Base-by-base conservation (phyloP, 306 rosid genomes). In the Acacia melanoxylon region DNA sequence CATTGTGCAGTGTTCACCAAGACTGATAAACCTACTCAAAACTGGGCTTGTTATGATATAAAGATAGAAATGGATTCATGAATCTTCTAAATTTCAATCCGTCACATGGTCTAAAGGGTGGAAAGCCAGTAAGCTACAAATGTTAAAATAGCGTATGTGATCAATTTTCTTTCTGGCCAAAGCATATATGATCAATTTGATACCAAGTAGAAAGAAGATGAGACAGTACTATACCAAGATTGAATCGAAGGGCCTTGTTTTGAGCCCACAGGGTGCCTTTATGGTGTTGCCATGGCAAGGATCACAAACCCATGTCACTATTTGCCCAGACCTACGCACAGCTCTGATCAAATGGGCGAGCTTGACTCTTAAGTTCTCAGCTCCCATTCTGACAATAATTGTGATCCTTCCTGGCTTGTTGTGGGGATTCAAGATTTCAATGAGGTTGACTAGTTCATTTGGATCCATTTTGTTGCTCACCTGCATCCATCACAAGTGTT, bases 381-480 rank as follows among this genome's bases (percentile, higher is more conserved):
- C 97, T 77, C 97, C 94, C 92, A 92, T 92, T 82, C 97, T 88
- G 27, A 77, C 83, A 68, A 92, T 90, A 66, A 90, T 75, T 41
- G 94, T 90, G 27, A 92, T 88, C 81, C 92, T 90, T 83, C 97
- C 91, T 40, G 94, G 87, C 83, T 92, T 92, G 91, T 92, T 92
- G 22, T 76, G 25, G 17, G 94, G 92, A 42, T 92, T 92, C 84
- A 92, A 75, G 87, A 92, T 90, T 58, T 92, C 92, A 46, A 90
- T 83, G 77, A 92, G 89, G 41, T 89, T 92, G 37, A 92, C 92
- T 45, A 92, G 84, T 46, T 92, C 90, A 24, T 80, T 88, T 59
- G 97, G 97, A 78, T 92, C 97, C 97, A 92, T 92, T 85, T 86
- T 92, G 84, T 92, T 80, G 89, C 97, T 92, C 49, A 92, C 97